These are phyloP conservation scores for Apiotrichum sp. DNA, from an alignment of 1,284 basidiomycete species.

Conservation along the genomic window DNA sequence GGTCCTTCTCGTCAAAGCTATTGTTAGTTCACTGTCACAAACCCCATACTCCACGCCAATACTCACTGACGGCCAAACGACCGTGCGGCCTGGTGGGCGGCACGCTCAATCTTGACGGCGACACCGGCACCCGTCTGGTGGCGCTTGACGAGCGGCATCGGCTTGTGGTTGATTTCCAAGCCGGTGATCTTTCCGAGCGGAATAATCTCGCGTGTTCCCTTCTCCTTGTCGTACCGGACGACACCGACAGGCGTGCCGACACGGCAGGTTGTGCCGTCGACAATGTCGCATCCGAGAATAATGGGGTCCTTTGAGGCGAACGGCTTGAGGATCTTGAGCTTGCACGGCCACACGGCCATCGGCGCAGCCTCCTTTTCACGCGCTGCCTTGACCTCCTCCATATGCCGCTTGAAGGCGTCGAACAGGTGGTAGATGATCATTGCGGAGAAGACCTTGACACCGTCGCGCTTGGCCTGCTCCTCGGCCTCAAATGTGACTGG, in stretches of 20 bases:
- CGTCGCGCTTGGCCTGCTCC: constrained; percentile 84
- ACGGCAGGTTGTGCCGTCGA: constrained; percentile 78
- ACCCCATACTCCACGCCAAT: background rate
- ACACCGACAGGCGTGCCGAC: constrained; percentile 94
- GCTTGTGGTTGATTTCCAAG: constrained; percentile 86
- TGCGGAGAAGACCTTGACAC: constrained; percentile 81
- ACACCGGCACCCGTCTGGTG: constrained; percentile 53
- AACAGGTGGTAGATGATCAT: constrained; percentile 96
- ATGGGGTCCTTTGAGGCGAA: constrained; percentile 98
- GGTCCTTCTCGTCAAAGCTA: constrained; percentile 89
- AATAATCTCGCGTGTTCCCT: constrained; percentile 85
- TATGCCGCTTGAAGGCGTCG: constrained; percentile 96
- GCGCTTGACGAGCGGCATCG: constrained; percentile 70
- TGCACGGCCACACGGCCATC: constrained; percentile 94
- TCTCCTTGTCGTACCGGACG: constrained; percentile 72
- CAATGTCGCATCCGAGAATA: constrained; percentile 93
- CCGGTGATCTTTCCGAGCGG: constrained; percentile 92
- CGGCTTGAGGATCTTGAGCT: constrained; percentile 82
- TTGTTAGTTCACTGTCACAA: background rate
- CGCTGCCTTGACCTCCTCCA: constrained; percentile 85
- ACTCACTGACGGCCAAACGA: constrained; percentile 64
- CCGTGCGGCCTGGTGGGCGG: constrained; percentile 90
- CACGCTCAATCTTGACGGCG: constrained; percentile 97
- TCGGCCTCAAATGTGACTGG: constrained; percentile 81
- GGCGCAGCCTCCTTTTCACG: constrained; percentile 87